A percentile compares a stretch with the other conserved stretches of the same genome.
phyloP scores from a whole-genome alignment of 148 eudicot species.

The Dysphania ambrosioides region DNA sequence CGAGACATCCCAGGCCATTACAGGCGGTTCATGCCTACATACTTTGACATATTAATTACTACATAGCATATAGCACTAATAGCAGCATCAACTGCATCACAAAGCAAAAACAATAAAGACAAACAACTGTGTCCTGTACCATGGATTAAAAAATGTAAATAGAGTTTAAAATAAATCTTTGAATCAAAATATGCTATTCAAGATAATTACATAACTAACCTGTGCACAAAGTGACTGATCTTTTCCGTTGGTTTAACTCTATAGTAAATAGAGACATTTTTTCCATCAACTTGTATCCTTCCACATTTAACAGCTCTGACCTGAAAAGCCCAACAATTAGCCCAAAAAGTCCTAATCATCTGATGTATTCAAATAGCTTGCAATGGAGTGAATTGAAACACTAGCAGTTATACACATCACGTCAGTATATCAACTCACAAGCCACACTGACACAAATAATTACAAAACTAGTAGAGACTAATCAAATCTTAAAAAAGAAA shows the following conservation, averaged over 20 bases:
- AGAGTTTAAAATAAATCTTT: neutral
- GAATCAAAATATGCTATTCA: neutral
- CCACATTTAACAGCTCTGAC: slow-evolving; percentile 86
- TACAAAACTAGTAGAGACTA: neutral
- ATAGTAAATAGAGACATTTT: slow-evolving; percentile 58
- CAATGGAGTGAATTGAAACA: neutral
- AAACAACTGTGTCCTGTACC: neutral
- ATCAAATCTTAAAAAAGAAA: neutral
- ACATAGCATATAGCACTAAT: slow-evolving; percentile 8
- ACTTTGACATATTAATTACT: slow-evolving; percentile 34
- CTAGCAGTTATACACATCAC: neutral
- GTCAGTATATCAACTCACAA: neutral
- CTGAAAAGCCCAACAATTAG: slow-evolving; percentile 37
- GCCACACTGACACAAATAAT: neutral
- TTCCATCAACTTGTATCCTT: slow-evolving; percentile 92
- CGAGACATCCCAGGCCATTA: slow-evolving; percentile 74
- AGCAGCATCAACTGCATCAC: slow-evolving; percentile 8
- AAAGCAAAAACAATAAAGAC: neutral
- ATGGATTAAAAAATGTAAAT: neutral
- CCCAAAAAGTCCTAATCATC: slow-evolving; percentile 2
- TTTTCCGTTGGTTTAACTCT: slow-evolving; percentile 77
- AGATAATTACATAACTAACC: slow-evolving; percentile 35
- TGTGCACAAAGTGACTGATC: slow-evolving; percentile 94
- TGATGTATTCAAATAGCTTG: neutral
- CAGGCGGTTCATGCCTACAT: slow-evolving; percentile 99